Base-by-base conservation (phyloP, 768 basidiomycete species). In the Lactarius hengduanensis region DNA sequence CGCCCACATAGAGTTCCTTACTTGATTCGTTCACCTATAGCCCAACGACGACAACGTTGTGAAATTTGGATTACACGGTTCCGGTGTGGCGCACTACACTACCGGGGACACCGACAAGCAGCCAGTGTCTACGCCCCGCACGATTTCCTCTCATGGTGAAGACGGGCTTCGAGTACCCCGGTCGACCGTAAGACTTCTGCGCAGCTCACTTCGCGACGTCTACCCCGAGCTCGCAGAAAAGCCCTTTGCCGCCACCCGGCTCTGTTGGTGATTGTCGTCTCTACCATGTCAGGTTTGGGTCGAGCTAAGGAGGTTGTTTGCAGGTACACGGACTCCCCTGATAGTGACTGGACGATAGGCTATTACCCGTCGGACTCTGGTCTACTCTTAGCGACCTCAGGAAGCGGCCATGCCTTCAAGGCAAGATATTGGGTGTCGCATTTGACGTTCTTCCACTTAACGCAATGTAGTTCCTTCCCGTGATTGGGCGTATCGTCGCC, bases 331-430 rank as follows among this genome's bases (percentile, higher is more conserved):
- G 96, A 97, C 71, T 86, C 94, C 5, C 82, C 87, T 1, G 90
- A 95, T 72, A 88, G 86, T 3, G 84, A 98, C 75, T 98, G 94
- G 92, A 79, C 97, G 53, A 92, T 98, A 69, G 92, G 94, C 30
- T 84, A 78, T 66, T 85, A 90, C 70, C 86, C 86, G 0, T 74
- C 75, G 16, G 82, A 88, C 69, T 76, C 79, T 30, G 83, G 83
- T 7, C 73, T 98, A 13, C 75, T 95, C 61, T 75, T 98, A 34
- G 96, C 94, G 1, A 96, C 96, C 0, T 92, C 85, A 20, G 96
- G 90, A 8, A 92, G 88, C 69, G 95, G 95, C 0, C 92, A 96
- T 76, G 92, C 86, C 0, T 95, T 86, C 81, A 95, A 96, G 83
- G 91, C 50, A 53, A 53, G 26, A 53, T 53, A 26, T 15, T 87